phyloP scores from a whole-genome alignment of 1,139 yeast genomes.

The Suhomyces yuchorum region DNA sequence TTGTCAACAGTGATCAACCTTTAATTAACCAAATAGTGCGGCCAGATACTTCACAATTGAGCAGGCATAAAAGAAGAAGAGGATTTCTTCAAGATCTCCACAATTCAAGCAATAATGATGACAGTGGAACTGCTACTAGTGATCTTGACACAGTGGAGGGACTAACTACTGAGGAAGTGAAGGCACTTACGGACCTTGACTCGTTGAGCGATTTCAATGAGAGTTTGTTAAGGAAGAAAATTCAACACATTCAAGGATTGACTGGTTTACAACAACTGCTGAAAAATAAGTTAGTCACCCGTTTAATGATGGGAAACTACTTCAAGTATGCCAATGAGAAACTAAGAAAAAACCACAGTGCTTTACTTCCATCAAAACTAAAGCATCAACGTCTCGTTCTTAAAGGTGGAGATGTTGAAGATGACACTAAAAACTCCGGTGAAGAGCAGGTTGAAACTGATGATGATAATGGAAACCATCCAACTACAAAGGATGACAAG shows the following conservation, averaged over 20 bases:
- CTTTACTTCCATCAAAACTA: slow-evolving; percentile 19
- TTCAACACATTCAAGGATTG: slow-evolving; percentile 56
- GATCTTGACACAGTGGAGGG: slow-evolving; percentile 45
- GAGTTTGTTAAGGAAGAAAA: slow-evolving; percentile 54
- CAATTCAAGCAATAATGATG: slow-evolving; percentile 18
- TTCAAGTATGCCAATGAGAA: slow-evolving; percentile 47
- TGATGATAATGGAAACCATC: slow-evolving; percentile 5
- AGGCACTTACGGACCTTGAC: slow-evolving; percentile 39
- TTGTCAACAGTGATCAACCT: slow-evolving; percentile 50
- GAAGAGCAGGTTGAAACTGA: slow-evolving; percentile 6
- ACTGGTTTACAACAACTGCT: slow-evolving; percentile 49
- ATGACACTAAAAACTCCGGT: neutral
- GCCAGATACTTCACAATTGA: slow-evolving; percentile 32
- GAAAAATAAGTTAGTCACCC: slow-evolving; percentile 66
- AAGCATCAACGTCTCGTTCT: slow-evolving; percentile 24
- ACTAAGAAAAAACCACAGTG: slow-evolving; percentile 20
- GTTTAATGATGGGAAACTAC: slow-evolving; percentile 76
- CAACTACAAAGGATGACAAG: neutral
- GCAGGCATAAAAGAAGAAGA: slow-evolving; percentile 6
- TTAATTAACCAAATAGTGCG: slow-evolving; percentile 53
- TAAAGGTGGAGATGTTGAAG: neutral
- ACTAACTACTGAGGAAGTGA: slow-evolving; percentile 37
- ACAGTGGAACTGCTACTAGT: slow-evolving; percentile 30
- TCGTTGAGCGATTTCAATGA: slow-evolving; percentile 56
- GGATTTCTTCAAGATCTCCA: neutral